Percentiles rank a stretch among this genome's conserved stretches.
These are phyloP conservation scores for Rhodocollybia butyracea DNA, from an alignment of 768 basidiomycete genomes.

Conservation along the genomic window DNA sequence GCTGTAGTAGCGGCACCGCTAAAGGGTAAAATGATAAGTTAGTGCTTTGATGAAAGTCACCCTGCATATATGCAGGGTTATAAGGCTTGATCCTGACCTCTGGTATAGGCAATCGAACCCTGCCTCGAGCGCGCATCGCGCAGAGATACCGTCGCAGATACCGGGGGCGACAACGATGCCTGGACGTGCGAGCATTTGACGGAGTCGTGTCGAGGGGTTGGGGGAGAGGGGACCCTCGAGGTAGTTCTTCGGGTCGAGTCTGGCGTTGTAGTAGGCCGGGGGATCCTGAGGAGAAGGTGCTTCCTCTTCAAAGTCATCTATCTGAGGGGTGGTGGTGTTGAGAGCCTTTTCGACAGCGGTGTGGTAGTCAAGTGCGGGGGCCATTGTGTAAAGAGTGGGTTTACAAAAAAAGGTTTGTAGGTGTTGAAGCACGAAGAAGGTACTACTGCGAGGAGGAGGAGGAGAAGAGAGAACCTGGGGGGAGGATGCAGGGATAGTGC, in stretches of 20 bases:
- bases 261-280: slow-evolving; percentile 58
- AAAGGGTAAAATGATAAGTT: neutral
- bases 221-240: slow-evolving; percentile 64
- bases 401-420: neutral
- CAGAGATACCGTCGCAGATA: slow-evolving; percentile 78
- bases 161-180: slow-evolving; percentile 83
- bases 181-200: slow-evolving; percentile 66
- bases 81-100: slow-evolving; percentile 41
- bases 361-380: slow-evolving; percentile 8
- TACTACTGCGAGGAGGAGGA: too few relatives aligned
- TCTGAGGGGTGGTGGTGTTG: too few relatives aligned
- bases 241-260: slow-evolving; percentile 66
- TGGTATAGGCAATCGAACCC: slow-evolving; percentile 79
- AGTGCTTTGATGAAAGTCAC: neutral
- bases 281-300: neutral
- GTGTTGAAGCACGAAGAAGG: neutral
- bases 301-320: neutral
- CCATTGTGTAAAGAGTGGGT: slow-evolving; percentile 6
- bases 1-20: slow-evolving; percentile 81
- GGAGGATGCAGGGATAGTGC: too few relatives aligned
- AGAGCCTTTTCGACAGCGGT: slow-evolving; percentile 4
- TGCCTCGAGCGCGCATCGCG: slow-evolving; percentile 75
- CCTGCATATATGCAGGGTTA: neutral
- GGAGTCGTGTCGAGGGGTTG: slow-evolving; percentile 69
- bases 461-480: too few relatives aligned